Base-by-base conservation (phyloP, 2,329 filamentous ascomycete species). In the Coniochaeta prunicola region DNA sequence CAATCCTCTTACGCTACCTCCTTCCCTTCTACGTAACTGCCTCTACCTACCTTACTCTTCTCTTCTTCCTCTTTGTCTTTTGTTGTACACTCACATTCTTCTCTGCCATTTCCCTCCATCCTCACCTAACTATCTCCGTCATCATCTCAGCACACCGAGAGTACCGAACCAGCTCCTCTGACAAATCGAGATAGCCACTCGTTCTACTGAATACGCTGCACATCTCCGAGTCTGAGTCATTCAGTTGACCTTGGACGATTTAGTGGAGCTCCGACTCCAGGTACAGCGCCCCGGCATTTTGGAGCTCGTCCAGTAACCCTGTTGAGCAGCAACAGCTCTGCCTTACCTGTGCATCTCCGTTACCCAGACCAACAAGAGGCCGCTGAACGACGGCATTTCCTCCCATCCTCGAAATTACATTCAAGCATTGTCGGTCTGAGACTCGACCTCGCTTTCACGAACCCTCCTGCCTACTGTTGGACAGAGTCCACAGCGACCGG, bases 151-250 rank as follows among this genome's bases (percentile, higher is more conserved):
- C 40, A 45, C 40, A 45, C 15, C 36, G 17, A 36, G 10, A 13
- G 33, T 36, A 9, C 33, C 12, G 12, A 36, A 36, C 7, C 12
- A 36, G 19, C 21, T 15, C 24, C 45, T 30, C 45, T 50, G 28
- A 36, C 53, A 57, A 62, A 28, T 59, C 50, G 34, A 31, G 57
- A 57, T 59, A 48, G 50, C 53, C 45, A 58, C 34, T 59, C 53
- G 54, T 56, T 50, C 57, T 38, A 24, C 38, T 50, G 36, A 17
- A 50, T 17, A 50, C 45, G 45, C 61, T 58, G 64, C 63, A 61
- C 53, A 55, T 59, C 53, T 58, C 63, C 61, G 61, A 60, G 62
- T 69, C 66, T 67, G 67, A 69, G 66, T 69, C 68, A 69, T 69
- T 69, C 59, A 64, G 40, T 67, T 66, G 67, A 66, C 60, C 63